phyloP scores from a whole-genome alignment of 768 basidiomycete genomes.

The Lyophyllum shimeji region DNA sequence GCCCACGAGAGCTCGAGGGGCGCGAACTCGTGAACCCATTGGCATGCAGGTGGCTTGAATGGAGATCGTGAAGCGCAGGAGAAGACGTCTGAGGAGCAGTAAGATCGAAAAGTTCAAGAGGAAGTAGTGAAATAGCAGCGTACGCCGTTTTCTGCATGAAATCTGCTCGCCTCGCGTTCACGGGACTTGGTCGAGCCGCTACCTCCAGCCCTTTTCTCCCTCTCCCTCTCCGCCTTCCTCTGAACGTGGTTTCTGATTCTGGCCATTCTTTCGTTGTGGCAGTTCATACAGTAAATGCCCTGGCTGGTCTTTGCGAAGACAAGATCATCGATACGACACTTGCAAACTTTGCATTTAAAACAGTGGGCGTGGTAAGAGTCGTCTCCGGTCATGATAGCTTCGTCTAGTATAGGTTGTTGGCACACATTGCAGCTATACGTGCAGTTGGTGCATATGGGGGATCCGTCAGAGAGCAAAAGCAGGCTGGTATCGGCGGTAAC shows the following conservation, averaged over 20 bases:
- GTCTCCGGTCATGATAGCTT: conserved; percentile 99
- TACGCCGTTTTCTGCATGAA: conserved; percentile 42
- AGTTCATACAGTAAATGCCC: conserved; percentile 98
- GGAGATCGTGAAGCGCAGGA: conserved; percentile 1
- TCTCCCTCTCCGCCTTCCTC: conserved; percentile 73
- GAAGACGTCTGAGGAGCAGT: conserved; percentile 13
- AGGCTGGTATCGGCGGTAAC: conserved; percentile 97
- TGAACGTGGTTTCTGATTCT: conserved; percentile 90
- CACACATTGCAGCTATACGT: conserved; percentile 97
- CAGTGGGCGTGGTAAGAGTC: conserved; percentile 98
- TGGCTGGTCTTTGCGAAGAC: conserved; percentile 98
- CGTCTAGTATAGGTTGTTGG: conserved; percentile 91
- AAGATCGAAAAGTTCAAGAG: conserved; percentile 1
- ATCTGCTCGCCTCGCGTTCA: conserved; percentile 37
- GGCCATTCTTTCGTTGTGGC: conserved; percentile 96
- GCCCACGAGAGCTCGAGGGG: conserved; percentile 22
- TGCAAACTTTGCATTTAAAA: conserved; percentile 97
- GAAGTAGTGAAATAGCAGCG: conserved; percentile 21
- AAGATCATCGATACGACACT: conserved; percentile 93
- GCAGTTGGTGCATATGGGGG: conserved; percentile 93
- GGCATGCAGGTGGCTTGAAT: neutral
- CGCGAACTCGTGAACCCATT: conserved; percentile 5
- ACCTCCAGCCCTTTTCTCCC: conserved; percentile 39
- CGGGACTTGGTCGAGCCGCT: conserved; percentile 42
- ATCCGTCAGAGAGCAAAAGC: conserved; percentile 94